These are phyloP conservation scores for Pisolithus marmoratus DNA, from an alignment of 768 basidiomycete species.

Conservation along the genomic window DNA sequence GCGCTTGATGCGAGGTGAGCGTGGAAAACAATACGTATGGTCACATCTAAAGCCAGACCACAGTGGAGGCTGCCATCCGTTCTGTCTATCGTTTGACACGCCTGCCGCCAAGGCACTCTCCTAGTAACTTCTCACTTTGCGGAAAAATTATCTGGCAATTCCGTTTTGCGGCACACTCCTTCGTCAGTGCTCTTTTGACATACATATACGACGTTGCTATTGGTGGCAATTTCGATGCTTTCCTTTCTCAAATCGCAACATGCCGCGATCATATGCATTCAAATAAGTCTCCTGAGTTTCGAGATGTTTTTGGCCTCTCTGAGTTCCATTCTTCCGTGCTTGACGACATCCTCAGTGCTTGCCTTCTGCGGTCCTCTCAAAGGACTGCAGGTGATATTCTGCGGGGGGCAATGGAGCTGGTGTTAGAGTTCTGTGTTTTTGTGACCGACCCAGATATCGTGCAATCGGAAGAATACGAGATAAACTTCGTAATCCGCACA, in stretches of 20 bases:
- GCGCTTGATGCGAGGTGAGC: slow-evolving; percentile 68
- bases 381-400: slow-evolving; percentile 59
- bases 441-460: slow-evolving; percentile 54
- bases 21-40: neutral
- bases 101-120: slow-evolving; percentile 38
- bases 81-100: slow-evolving; percentile 63
- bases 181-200: slow-evolving; percentile 58
- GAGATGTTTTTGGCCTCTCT: slow-evolving; percentile 72
- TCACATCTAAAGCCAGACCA: slow-evolving; percentile 2
- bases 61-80: slow-evolving; percentile 64
- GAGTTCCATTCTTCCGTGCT: slow-evolving; percentile 61
- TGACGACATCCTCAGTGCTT: slow-evolving; percentile 72
- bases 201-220: slow-evolving; percentile 84
- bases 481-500: slow-evolving; percentile 49
- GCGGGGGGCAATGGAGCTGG: slow-evolving; percentile 53
- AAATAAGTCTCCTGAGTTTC: slow-evolving; percentile 31
- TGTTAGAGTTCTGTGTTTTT: slow-evolving; percentile 63
- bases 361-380: slow-evolving; percentile 66
- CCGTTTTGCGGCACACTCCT: slow-evolving; percentile 68
- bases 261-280: slow-evolving; percentile 14
- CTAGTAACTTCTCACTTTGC: slow-evolving; percentile 50
- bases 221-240: slow-evolving; percentile 66
- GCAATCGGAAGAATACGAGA: slow-evolving; percentile 57
- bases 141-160: slow-evolving; percentile 58
- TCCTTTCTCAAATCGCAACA: slow-evolving; percentile 42